phyloP scores from a whole-genome alignment of 1,139 yeast species.

The Lodderomyces orthopsilosis region DNA sequence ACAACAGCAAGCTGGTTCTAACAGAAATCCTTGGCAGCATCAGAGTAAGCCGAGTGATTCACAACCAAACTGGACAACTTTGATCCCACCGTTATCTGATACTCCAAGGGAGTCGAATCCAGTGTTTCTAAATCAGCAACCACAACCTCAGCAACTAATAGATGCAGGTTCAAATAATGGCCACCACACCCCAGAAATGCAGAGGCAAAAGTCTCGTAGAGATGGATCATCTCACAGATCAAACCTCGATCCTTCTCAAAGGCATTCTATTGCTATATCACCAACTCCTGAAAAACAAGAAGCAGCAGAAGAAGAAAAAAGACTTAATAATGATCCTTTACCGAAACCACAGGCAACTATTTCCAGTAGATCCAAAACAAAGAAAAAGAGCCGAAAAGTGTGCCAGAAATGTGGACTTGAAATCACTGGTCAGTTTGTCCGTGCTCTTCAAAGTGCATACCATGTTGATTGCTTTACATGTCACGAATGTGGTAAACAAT shows the following conservation, averaged over 20 bases:
- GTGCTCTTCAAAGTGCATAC: conserved; percentile 76
- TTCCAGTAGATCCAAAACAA: background rate
- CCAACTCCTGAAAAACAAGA: conserved; percentile 14
- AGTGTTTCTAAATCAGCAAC: background rate
- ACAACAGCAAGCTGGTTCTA: conserved; percentile 3
- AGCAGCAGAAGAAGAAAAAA: background rate
- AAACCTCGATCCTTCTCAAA: conserved; percentile 12
- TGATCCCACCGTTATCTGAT: conserved; percentile 22
- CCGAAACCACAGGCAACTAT: background rate
- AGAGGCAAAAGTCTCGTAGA: background rate
- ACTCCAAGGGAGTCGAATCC: conserved; percentile 7
- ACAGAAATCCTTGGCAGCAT: conserved; percentile 2
- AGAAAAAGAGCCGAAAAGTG: conserved; percentile 31
- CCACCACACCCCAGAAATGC: background rate
- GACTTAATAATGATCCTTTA: background rate
- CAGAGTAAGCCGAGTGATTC: background rate
- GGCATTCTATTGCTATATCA: conserved; percentile 19
- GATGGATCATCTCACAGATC: background rate
- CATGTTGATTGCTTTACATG: conserved; percentile 90
- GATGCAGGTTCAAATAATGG: background rate
- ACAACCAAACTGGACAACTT: conserved; percentile 18
- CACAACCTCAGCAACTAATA: background rate
- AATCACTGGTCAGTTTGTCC: conserved; percentile 78
- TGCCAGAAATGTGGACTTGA: conserved; percentile 66
- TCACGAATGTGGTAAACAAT: conserved; percentile 72